Evolutionary conservation across 2,329 filamentous ascomycete species (phyloP).

Genomic region (Botrytis elliptica): DNA sequence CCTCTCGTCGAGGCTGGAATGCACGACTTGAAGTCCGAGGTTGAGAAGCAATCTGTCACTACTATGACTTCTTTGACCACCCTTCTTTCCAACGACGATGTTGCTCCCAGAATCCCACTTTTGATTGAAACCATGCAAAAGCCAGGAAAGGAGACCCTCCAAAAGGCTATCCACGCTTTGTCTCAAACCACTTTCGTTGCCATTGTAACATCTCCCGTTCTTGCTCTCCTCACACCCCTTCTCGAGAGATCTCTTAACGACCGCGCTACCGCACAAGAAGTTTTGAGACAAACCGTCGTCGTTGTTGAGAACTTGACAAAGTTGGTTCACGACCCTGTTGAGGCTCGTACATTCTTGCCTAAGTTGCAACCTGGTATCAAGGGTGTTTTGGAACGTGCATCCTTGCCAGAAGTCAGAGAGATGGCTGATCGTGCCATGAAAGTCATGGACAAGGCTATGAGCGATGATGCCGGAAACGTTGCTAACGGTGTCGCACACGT

Average conservation of each 20-base stretch:
- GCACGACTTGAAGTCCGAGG: conserved; percentile 92
- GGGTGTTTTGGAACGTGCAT: conserved; percentile 80
- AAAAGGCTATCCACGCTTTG: conserved; percentile 94
- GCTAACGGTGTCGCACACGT: conserved; percentile 41
- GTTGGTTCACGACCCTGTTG: conserved; percentile 91
- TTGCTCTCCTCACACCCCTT: conserved; percentile 90
- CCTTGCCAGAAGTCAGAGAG: conserved; percentile 90
- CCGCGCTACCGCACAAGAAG: conserved; percentile 87
- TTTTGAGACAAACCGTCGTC: conserved; percentile 90
- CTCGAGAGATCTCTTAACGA: conserved; percentile 93
- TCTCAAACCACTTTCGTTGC: conserved; percentile 99
- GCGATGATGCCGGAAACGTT: conserved; percentile 60
- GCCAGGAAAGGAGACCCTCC: conserved; percentile 80
- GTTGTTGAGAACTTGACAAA: conserved; percentile 98
- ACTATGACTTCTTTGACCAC: conserved; percentile 90
- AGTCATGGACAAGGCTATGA: conserved; percentile 94
- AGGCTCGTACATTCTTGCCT: conserved; percentile 91
- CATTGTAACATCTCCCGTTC: conserved; percentile 89
- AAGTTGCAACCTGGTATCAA: conserved; percentile 94
- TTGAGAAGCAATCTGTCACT: conserved; percentile 83
- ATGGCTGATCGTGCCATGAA: conserved; percentile 77
- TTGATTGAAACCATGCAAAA: conserved; percentile 95
- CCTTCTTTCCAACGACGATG: conserved; percentile 94
- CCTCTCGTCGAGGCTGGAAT: conserved; percentile 89
- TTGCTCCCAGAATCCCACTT: conserved; percentile 85